A percentile compares a stretch with the other conserved stretches of the same genome.
phyloP scores from a whole-genome alignment of 305 asterid species.

The Andrographis paniculata region DNA sequence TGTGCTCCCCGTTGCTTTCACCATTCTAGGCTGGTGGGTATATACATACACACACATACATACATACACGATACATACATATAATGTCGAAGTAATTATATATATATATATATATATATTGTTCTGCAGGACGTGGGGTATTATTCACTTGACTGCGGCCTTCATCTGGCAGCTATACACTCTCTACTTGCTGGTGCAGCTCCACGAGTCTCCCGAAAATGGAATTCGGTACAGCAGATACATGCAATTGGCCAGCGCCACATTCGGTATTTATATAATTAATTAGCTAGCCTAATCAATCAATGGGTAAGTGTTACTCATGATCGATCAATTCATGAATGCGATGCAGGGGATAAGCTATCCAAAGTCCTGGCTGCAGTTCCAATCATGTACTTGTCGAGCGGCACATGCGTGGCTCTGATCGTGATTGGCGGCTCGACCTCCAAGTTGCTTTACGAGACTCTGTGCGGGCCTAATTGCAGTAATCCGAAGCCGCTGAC shows the following conservation, averaged over 20 bases:
- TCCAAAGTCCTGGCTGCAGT: slow-evolving; percentile 45
- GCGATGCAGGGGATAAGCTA: slow-evolving; percentile 46
- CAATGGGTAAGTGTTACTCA: no score
- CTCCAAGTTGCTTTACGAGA: slow-evolving; percentile 43
- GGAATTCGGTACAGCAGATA: slow-evolving; percentile 89
- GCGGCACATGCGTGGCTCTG: slow-evolving; percentile 67
- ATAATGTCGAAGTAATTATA: no score
- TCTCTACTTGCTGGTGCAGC: slow-evolving; percentile 58
- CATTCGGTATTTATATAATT: slow-evolving; percentile 40
- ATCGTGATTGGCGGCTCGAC: slow-evolving; percentile 82
- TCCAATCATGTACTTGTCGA: slow-evolving; percentile 67
- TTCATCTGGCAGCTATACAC: slow-evolving; percentile 91
- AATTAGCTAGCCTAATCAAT: no score
- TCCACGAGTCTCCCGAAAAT: slow-evolving; percentile 63
- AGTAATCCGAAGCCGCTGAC: slow-evolving; percentile 47
- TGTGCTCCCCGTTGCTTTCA: slow-evolving; percentile 77
- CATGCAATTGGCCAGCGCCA: slow-evolving; percentile 67
- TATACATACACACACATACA: no score
- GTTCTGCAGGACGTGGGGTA: slow-evolving; percentile 48
- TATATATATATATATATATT: no score
- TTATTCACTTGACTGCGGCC: slow-evolving; percentile 36
- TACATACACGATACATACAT: no score
- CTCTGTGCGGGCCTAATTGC: slow-evolving; percentile 52
- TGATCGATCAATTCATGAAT: neutral
- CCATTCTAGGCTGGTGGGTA: slow-evolving; percentile 78